Evolutionary conservation across 78 protist genomes (phyloP), one percentile per base, ranked within the genome.

Genomic region (Chrysochromulina tobinii): DNA sequence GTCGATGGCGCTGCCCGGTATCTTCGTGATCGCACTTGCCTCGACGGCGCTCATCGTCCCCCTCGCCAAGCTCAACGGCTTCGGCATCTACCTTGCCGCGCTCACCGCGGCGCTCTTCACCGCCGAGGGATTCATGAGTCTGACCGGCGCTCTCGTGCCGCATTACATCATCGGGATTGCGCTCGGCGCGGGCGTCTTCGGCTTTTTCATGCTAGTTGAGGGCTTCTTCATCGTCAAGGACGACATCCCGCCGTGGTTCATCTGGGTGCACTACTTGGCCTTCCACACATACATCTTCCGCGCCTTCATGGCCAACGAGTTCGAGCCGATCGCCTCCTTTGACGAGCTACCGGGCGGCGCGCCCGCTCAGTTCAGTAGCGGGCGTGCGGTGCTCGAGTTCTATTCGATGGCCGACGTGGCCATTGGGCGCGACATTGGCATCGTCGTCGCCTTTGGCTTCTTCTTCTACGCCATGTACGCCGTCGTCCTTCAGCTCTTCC

Each of bases 121-220:
- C 12, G 77, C 77, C 53, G 77, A 68, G 77, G 77, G 21, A 12
- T n/a, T 68, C 77, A 68, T 68, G 77, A 1, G 14, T 2, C 12
- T 68, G 21, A 68, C n/a, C 6, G 77, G 21, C 48, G n/a, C 77
- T 3, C 50, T 15, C 14, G 77, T 68, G 53, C 77, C 77, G 11
- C 77, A 68, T 9, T 68, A 68, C 77, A 68, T 68, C 77, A 68
- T 68, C 50, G 77, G 77, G 50, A 68, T 68, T 50, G 77, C 77
- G 4, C 77, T 68, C 21, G 77, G 77, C 50, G 77, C 77, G 17
- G 77, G 77, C 50, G 53, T 68, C 48, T 68, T 25, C 15, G 77
- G 77, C 77, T 68, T 68, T 50, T n/a, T n/a, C 53, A 68, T 68
- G 77, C 77, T 68, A 6, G 21, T 5, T 12, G 48, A 68, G 12